Evolutionary conservation across 2,329 filamentous ascomycete species (phyloP).

Genomic region (Paramyrothecium roridum): DNA sequence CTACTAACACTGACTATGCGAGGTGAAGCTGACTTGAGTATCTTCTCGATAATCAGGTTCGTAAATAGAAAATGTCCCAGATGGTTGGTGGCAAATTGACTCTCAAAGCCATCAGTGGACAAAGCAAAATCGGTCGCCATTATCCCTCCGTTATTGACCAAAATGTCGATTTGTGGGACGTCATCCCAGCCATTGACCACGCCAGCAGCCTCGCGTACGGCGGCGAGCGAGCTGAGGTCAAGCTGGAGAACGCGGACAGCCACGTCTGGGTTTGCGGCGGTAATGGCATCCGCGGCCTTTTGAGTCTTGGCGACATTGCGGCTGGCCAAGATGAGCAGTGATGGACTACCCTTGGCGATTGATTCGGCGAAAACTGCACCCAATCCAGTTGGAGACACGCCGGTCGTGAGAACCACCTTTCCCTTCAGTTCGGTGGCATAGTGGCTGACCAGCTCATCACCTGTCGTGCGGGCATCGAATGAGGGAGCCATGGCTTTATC

Average conservation of each 20-base stretch:
- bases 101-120: conserved; percentile 35
- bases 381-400: conserved; percentile 34
- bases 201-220: conserved; percentile 33
- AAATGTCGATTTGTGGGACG: conserved; percentile 30
- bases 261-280: conserved; percentile 25
- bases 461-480: conserved; percentile 13
- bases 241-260: conserved; percentile 27
- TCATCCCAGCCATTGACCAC: conserved; percentile 28
- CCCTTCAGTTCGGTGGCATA: conserved; percentile 26
- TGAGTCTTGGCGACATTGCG: conserved; percentile 37
- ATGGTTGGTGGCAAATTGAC: conserved; percentile 42
- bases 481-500: background rate
- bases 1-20: conserved; percentile 40
- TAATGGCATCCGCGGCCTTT: conserved; percentile 31
- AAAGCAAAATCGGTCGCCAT: conserved; percentile 29
- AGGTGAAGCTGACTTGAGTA: conserved; percentile 27
- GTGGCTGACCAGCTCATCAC: conserved; percentile 20
- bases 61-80: conserved; percentile 44
- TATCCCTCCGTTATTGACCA: conserved; percentile 41
- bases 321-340: conserved; percentile 41
- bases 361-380: conserved; percentile 31
- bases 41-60: conserved; percentile 39
- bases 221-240: conserved; percentile 35
- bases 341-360: conserved; percentile 35
- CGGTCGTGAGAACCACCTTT: conserved; percentile 38